Base-by-base conservation (phyloP, 768 basidiomycete species). In the Asterophora parasitica region DNA sequence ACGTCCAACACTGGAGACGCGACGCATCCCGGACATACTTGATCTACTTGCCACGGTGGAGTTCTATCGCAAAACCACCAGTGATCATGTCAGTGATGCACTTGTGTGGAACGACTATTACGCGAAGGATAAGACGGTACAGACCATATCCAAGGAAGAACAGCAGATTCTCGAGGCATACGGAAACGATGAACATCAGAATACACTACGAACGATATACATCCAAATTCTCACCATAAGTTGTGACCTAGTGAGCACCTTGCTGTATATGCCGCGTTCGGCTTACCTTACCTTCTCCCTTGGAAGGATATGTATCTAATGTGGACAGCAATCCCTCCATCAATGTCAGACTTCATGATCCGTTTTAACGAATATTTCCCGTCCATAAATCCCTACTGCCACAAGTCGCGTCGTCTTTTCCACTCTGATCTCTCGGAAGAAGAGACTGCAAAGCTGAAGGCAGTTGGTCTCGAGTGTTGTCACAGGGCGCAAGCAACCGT, bases 361-460 rank as follows among this genome's bases (percentile, higher is more conserved):
- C 65, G 65, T 6, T 71, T 72, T 52, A 66, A 73, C 36, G 66
- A 73, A 54, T 76, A 75, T 55, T 67, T 71, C 44, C 68, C 66
- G 8, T 58, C 61, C 37, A 52, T 67, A 12, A 56, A 65, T 48
- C 47, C 58, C 23, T 48, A 51, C 20, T 50, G 44, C 37, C 33
- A 46, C 32, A 37, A 34, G 34, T 59, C 61, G 7, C 58, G 61
- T 17, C 58, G 55, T 11, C 55, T 61, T 15, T 65, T 68, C 39
- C 61, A 65, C 51, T 48, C 48, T 15, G 53, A 52, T 27, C 61
- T 70, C 27, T 57, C 62, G 2, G 23, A 49, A 7, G 36, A 55
- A 16, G 66, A 69, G 54, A 49, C 39, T 13, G 27, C 45, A 13
- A 32, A 44, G 11, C 39, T 66, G 20, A 39, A 55, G 23, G 32